A percentile compares a stretch with the other conserved stretches of the same genome.
These are phyloP conservation scores for Agaricus subrufescens DNA, from an alignment of 768 basidiomycete species.

Conservation along the genomic window DNA sequence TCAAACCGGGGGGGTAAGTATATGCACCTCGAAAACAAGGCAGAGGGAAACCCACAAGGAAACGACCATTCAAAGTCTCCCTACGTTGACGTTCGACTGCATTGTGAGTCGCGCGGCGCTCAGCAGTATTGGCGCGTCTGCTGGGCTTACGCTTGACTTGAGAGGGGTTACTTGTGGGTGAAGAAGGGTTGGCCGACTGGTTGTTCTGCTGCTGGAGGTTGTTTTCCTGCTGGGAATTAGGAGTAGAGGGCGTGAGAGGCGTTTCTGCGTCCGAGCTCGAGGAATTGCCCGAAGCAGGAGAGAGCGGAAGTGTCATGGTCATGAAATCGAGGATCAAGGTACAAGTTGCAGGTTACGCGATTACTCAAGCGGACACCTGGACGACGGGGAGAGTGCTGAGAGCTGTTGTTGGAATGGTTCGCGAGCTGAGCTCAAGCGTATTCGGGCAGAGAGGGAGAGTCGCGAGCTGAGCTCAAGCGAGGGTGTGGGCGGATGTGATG, in stretches of 20 bases:
- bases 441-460: constrained; percentile 44
- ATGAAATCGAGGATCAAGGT: not conserved
- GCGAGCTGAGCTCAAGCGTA: constrained; percentile 76
- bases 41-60: constrained; percentile 53
- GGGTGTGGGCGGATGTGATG: constrained; percentile 40
- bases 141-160: constrained; percentile 75
- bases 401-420: constrained; percentile 18
- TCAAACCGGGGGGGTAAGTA: not conserved
- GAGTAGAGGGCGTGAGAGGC: constrained; percentile 43
- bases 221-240: constrained; percentile 17
- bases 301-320: constrained; percentile 9
- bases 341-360: constrained; percentile 30
- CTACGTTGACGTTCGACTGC: constrained; percentile 92
- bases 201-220: constrained; percentile 3
- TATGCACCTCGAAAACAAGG: not conserved
- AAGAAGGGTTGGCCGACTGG: constrained; percentile 12
- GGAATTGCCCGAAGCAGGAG: constrained; percentile 9
- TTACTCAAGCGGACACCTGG: constrained; percentile 38
- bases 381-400: constrained; percentile 14
- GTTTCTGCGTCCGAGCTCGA: constrained; percentile 26
- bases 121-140: constrained; percentile 92
- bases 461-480: constrained; percentile 72
- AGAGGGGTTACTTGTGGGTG: constrained; percentile 14
- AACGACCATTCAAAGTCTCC: constrained; percentile 90
- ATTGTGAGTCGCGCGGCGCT: constrained; percentile 94